Evolutionary conservation across 345 rosid genomes (phyloP).

Genomic region (Abelmoschus esculentus): DNA sequence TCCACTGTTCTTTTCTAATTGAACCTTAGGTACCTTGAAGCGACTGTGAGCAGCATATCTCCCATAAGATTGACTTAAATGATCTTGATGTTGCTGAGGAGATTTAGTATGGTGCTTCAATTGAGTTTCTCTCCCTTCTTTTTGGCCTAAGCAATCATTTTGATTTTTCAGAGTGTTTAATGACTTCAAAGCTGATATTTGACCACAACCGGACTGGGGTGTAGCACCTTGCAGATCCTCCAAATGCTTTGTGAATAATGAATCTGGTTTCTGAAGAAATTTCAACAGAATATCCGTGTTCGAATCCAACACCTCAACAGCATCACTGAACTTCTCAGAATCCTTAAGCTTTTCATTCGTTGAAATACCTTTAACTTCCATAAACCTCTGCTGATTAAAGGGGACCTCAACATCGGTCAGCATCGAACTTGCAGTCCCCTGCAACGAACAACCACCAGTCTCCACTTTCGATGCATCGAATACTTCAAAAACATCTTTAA

Average conservation of each 20-base stretch:
- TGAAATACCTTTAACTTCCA: slow-evolving; percentile 72
- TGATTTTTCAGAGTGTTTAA: slow-evolving; percentile 28
- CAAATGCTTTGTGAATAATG: slow-evolving; percentile 71
- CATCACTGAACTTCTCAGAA: slow-evolving; percentile 68
- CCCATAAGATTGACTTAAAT: slow-evolving; percentile 22
- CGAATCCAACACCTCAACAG: slow-evolving; percentile 71
- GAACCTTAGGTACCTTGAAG: slow-evolving; percentile 30
- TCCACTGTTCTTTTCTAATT: slow-evolving; percentile 33
- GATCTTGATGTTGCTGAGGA: slow-evolving; percentile 26
- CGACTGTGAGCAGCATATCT: slow-evolving; percentile 27
- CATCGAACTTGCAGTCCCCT: slow-evolving; percentile 26
- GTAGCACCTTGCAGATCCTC: slow-evolving; percentile 48
- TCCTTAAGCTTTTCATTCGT: slow-evolving; percentile 61
- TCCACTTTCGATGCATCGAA: slow-evolving; percentile 49
- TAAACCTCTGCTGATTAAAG: slow-evolving; percentile 61
- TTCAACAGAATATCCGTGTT: slow-evolving; percentile 70
- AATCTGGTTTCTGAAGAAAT: slow-evolving; percentile 86
- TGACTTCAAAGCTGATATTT: slow-evolving; percentile 30
- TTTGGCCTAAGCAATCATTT: slow-evolving; percentile 23
- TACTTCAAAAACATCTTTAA: slow-evolving; percentile 96
- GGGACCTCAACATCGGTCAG: slow-evolving; percentile 62
- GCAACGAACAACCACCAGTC: slow-evolving; percentile 28
- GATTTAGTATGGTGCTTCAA: slow-evolving; percentile 23
- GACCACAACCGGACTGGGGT: slow-evolving; percentile 40
- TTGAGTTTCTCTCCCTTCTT: slow-evolving; percentile 32